Base-by-base conservation (phyloP, 495 filamentous ascomycete species). In the Hypoxylon perforatum region DNA sequence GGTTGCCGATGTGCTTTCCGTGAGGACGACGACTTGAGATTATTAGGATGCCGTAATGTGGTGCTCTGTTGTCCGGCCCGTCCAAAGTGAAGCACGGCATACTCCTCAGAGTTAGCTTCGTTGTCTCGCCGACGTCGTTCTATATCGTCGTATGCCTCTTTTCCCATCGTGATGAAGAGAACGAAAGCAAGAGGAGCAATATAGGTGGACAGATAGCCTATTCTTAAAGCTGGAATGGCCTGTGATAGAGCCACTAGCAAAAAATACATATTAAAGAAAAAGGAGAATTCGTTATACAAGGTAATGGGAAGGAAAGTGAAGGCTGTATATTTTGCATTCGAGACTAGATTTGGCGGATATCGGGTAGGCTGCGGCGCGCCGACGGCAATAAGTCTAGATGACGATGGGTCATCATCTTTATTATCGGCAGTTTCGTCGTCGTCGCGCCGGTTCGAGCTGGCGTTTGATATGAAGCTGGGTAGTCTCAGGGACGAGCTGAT, bases 221-320 rank as follows among this genome's bases (percentile, higher is more conserved):
- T 97, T 30, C 92, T 86, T 39, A 99, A 76, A 7, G 91, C 83
- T 14, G 93, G 93, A 57, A 99, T 91, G 38, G 91, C 89, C 78
- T 99, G 96, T 12, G 93, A 97, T 41, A 97, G 78, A 7, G 96
- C 96, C 4, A 99, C 96, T 5, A 98, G 84, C 7, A 99, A 84
- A 76, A 98, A 99, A 72, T 99, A 99, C 72, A 97, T 89, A 82
- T 99, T 99, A 84, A 98, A 97, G 78, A 99, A 99, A 80, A 98
- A 98, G 45, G 93, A 97, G 73, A 99, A 99, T 69, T 99, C 96
- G 80, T 98, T 97, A 75, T 96, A 99, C 11, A 98, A 81, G 0
- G 96, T 98, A 21, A 92, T 83, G 3, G 96, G 96, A 2, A 99
- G 84, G 77, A 99, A 99, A 61, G 89, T 95, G 83, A 92, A 92